phyloP scores from a whole-genome alignment of 352 stramenopile species.

The Blastocystis hominis region DNA sequence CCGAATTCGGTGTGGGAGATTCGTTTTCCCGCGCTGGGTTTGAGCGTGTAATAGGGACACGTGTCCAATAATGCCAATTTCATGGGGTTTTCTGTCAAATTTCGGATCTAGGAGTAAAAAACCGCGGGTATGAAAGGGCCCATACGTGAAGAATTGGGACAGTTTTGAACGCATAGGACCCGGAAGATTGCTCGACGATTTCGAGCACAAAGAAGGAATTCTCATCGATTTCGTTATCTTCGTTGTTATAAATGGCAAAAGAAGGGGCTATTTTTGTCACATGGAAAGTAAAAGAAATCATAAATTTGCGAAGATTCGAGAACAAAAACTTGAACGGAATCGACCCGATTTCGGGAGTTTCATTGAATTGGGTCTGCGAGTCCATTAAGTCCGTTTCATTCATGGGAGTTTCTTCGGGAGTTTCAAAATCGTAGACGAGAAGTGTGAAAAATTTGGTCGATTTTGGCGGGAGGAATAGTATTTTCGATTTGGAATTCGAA shows the following conservation, averaged over 20 bases:
- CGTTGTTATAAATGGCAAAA: not conserved
- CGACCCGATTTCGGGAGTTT: not conserved
- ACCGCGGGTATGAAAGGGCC: not conserved
- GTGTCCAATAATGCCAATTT: not conserved
- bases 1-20: not conserved
- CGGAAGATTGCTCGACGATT: not conserved
- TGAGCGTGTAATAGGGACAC: not conserved
- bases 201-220: not conserved
- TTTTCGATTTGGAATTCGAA: not conserved
- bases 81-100: not conserved
- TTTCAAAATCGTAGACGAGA: not conserved
- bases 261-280: not conserved
- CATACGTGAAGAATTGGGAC: not conserved
- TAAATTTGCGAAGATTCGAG: constrained; percentile 10
- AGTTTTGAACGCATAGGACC: not conserved
- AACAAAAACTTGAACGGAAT: constrained; percentile 29
- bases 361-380: not conserved
- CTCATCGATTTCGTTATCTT: not conserved
- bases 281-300: not conserved
- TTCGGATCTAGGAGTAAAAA: not conserved
- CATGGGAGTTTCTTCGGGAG: not conserved
- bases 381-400: not conserved
- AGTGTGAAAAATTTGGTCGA: not conserved
- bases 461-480: not conserved
- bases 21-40: not conserved